Conservation (phyloP, 192 early-diverging fungal species). For the Coemansia interrupta region DNA sequence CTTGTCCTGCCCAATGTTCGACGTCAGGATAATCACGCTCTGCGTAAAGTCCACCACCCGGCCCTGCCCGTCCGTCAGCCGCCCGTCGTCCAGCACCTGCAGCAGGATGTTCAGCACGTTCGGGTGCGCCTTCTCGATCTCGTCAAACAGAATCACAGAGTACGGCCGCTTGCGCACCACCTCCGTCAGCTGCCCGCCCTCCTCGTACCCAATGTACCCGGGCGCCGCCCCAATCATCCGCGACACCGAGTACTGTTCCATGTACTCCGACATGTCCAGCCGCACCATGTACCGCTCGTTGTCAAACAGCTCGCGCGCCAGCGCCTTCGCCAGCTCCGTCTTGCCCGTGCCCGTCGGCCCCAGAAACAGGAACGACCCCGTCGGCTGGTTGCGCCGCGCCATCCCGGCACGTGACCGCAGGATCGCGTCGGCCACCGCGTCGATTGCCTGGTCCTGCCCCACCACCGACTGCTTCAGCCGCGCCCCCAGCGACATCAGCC, state of each 20-base stretch:
- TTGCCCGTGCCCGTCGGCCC: conserved; percentile 98
- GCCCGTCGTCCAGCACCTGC: conserved; percentile 90
- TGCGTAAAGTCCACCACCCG: conserved; percentile 91
- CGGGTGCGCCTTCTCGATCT: conserved; percentile 95
- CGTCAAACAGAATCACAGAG: conserved; percentile 93
- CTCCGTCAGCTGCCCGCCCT: conserved; percentile 95
- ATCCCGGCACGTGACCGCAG: conserved; percentile 88
- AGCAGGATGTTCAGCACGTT: conserved; percentile 77
- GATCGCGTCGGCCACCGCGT: conserved; percentile 89
- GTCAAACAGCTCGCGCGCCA: conserved; percentile 90
- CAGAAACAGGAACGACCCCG: conserved; percentile 92
- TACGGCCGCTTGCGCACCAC: conserved; percentile 86
- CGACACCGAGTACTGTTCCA: conserved; percentile 84
- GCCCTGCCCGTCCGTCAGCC: conserved; percentile 92
- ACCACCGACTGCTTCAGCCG: conserved; percentile 82
- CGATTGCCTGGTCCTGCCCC: conserved; percentile 88
- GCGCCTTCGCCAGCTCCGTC: conserved; percentile 73
- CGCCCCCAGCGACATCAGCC: conserved; percentile 73
- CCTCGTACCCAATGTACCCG: conserved; percentile 95
- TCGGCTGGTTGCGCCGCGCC: conserved; percentile 69
- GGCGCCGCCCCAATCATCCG: conserved; percentile 93
- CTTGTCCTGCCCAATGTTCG: conserved; percentile 74
- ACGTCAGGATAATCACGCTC: conserved; percentile 93
- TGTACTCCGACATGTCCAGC: conserved; percentile 99
- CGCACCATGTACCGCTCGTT: conserved; percentile 93